Evolutionary conservation across 2,329 filamentous ascomycete genomes (phyloP), one percentile per base, ranked within the genome.

Genomic region (Beauveria scarabaeidicola): DNA sequence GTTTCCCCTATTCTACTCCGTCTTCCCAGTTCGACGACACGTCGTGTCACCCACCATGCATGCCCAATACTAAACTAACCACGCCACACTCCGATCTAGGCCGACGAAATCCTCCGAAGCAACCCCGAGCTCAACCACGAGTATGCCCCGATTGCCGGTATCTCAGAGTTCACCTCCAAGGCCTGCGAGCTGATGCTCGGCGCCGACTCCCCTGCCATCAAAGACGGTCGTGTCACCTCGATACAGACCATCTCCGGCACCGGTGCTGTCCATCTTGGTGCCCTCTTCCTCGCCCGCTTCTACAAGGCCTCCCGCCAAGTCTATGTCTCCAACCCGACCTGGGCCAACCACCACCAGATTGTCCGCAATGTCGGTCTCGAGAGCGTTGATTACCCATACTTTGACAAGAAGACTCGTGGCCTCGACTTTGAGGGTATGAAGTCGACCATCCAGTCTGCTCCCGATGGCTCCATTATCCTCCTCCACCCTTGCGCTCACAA

Each of bases 341-440:
- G 94, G 94, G 91, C 89, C 66, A 99, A 99, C 79, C 94, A 99
- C 85, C 87, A 95, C 78, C 94, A 97, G 76, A 97, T 99, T 81
- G 96, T 99, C 79, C 84, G 81, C 75, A 97, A 97, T 72, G 91
- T 97, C 70, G 81, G 83, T 67, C 80, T 97, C 32, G 78, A 84
- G 38, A 84, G 91, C 68, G 87, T 87, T 66, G 84, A 84, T 65
- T 99, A 99, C 78, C 94, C 93, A 53, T 99, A 99, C 81, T 99
- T 96, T 78, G 87, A 86, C 73, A 85, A 90, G 72, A 73, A 89
- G 71, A 96, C 92, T 65, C 92, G 91, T 73, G 92, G 91, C 53
- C 86, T 99, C 56, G 91, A 97, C 76, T 92, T 96, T 69, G 85
- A 89, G 62, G 93, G 91, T 76, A 92, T 97, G 88, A 85, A 90